Percentiles rank a stretch among this genome's conserved stretches.
These are phyloP conservation scores for Stemphylium vesicarium DNA, from an alignment of 2,329 filamentous ascomycete species.

Conservation along the genomic window DNA sequence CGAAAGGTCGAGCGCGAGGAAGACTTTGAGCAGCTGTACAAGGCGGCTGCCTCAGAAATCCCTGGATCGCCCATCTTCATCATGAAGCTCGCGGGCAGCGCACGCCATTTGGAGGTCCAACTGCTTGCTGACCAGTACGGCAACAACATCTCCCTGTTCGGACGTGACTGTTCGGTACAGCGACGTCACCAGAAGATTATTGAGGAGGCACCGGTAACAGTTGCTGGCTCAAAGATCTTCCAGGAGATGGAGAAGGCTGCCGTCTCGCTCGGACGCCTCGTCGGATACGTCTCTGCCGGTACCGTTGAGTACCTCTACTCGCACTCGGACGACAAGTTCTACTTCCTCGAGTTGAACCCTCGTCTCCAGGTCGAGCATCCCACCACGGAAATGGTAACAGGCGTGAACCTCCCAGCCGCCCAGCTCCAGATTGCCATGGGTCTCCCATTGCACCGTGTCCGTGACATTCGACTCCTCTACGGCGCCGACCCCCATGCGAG, in stretches of 20 bases:
- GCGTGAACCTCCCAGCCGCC: slow-evolving; percentile 94
- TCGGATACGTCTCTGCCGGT: slow-evolving; percentile 98
- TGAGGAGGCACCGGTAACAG: slow-evolving; percentile 96
- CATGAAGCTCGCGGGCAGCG: slow-evolving; percentile 98
- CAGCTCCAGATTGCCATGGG: slow-evolving; percentile 99
- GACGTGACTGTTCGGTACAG: slow-evolving; percentile 98
- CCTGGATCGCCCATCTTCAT: slow-evolving; percentile 99
- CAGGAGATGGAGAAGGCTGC: slow-evolving; percentile 95
- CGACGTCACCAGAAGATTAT: slow-evolving; percentile 99
- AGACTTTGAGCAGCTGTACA: slow-evolving; percentile 85
- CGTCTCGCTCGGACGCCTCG: slow-evolving; percentile 88
- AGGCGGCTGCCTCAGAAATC: slow-evolving; percentile 95
- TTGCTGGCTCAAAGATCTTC: slow-evolving; percentile 89
- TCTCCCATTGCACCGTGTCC: slow-evolving; percentile 91
- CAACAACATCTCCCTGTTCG: slow-evolving; percentile 99
- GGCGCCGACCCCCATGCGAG: slow-evolving; percentile 88
- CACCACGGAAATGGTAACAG: slow-evolving; percentile 98
- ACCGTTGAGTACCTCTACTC: slow-evolving; percentile 99
- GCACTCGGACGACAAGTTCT: slow-evolving; percentile 97
- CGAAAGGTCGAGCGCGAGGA: slow-evolving; percentile 89
- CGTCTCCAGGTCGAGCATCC: slow-evolving; percentile 99
- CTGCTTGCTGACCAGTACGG: slow-evolving; percentile 98
- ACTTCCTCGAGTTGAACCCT: slow-evolving; percentile 98
- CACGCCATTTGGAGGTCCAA: slow-evolving; percentile 96
- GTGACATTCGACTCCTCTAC: slow-evolving; percentile 94